A percentile compares a stretch with the other conserved stretches of the same genome.
Conservation (phyloP, 108 stramenopile species). For the Aurantiochytrium sp. region DNA sequence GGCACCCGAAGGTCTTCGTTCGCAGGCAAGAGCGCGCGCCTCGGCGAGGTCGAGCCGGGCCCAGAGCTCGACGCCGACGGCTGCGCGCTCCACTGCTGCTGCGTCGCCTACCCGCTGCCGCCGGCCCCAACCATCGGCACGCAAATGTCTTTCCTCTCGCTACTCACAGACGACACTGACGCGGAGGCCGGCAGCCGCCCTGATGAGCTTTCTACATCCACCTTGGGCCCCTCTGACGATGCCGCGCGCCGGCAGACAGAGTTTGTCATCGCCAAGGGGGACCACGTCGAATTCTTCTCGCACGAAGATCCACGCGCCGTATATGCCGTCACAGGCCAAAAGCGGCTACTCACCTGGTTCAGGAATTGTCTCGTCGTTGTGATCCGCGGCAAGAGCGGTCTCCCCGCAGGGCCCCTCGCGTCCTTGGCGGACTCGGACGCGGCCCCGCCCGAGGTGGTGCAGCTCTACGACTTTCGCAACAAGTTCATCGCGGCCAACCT, state of each 20-base stretch:
- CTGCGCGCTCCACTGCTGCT: neutral
- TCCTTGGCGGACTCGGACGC: too few species aligned
- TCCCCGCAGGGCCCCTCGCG: too few species aligned
- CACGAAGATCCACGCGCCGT: constrained; percentile 45
- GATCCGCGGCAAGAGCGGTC: constrained; percentile 28
- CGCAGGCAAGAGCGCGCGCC: neutral
- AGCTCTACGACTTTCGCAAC: constrained; percentile 28
- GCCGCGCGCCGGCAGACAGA: neutral
- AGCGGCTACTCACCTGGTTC: constrained; percentile 35
- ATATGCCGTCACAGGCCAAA: constrained; percentile 43
- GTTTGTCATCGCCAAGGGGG: constrained; percentile 45
- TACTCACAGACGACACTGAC: neutral
- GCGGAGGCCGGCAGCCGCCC: too few species aligned
- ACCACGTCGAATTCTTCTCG: constrained; percentile 46
- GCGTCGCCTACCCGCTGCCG: neutral
- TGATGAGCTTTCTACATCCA: too few species aligned
- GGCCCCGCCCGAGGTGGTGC: neutral
- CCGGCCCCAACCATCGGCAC: neutral
- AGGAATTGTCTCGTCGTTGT: constrained; percentile 43
- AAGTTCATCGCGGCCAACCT: neutral
- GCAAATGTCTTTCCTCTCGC: neutral
- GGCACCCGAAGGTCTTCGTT: neutral
- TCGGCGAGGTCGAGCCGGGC: neutral
- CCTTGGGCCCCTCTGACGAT: too few species aligned
- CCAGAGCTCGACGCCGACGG: neutral